Conservation (phyloP, 257 asterid genomes). For the Nicotiana tabacum region DNA sequence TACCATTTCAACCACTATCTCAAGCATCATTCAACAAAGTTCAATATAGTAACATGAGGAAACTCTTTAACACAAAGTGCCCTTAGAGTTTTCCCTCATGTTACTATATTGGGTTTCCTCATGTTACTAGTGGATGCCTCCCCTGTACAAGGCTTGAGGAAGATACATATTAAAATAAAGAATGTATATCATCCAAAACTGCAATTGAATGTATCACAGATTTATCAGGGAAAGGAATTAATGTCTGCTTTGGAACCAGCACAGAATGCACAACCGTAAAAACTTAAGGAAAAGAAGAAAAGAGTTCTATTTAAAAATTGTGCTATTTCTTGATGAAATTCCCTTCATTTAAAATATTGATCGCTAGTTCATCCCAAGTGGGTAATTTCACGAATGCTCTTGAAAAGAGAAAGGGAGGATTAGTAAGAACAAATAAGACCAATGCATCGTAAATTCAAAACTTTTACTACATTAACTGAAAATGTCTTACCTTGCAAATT, state of each 20-base stretch:
- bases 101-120: too few species aligned
- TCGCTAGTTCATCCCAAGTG: background rate
- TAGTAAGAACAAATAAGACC: background rate
- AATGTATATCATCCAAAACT: background rate
- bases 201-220: background rate
- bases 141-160: background rate
- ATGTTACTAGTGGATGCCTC: background rate
- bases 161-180: background rate
- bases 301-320: background rate
- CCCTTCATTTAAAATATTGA: background rate
- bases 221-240: background rate
- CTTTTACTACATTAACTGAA: background rate
- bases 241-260: background rate
- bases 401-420: background rate
- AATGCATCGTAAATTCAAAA: background rate
- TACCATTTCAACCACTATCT: background rate
- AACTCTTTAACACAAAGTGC: slow-evolving; percentile 26
- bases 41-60: too few species aligned
- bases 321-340: background rate
- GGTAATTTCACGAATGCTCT: background rate
- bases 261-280: background rate
- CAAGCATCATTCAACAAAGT: background rate
- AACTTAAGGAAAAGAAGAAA: background rate
- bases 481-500: slow-evolving; percentile 25
- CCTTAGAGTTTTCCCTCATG: slow-evolving; percentile 28